phyloP scores from a whole-genome alignment of 1,284 basidiomycete genomes.

The Anthracocystis setariae region DNA sequence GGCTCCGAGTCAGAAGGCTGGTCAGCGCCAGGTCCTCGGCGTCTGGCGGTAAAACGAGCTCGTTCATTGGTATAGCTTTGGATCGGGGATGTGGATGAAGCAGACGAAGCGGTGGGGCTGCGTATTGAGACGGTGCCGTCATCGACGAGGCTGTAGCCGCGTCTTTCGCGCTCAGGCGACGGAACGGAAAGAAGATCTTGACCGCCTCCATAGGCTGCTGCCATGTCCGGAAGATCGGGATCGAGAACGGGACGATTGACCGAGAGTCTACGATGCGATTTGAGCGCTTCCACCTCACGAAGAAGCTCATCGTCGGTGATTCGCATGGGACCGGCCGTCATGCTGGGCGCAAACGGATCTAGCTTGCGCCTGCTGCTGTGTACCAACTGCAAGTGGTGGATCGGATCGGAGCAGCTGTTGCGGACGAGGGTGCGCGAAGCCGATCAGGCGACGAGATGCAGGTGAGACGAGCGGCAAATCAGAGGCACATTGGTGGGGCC shows the following conservation, averaged over 20 bases:
- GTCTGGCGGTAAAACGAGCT: conserved; percentile 54
- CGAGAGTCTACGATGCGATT: conserved; percentile 62
- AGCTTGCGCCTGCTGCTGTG: neutral
- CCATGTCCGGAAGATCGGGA: conserved; percentile 64
- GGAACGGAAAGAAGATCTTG: conserved; percentile 44
- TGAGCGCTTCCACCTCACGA: conserved; percentile 65
- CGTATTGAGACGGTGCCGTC: conserved; percentile 46
- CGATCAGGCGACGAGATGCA: conserved; percentile 12
- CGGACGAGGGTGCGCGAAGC: neutral
- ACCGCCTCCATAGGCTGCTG: conserved; percentile 51
- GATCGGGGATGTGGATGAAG: conserved; percentile 12
- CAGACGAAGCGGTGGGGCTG: conserved; percentile 34
- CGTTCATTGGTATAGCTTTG: conserved; percentile 28
- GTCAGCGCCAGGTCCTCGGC: conserved; percentile 43
- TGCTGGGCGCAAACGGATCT: conserved; percentile 7
- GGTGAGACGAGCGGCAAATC: neutral
- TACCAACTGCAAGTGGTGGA: neutral
- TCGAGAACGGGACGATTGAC: conserved; percentile 63
- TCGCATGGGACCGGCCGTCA: conserved; percentile 37
- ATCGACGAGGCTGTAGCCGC: conserved; percentile 52
- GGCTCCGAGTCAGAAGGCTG: conserved; percentile 25
- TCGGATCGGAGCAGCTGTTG: neutral
- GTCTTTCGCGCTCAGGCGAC: conserved; percentile 35
- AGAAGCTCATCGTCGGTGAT: conserved; percentile 62
- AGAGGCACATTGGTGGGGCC: conserved; percentile 22